Evolutionary conservation across 306 rosid species (phyloP).

Genomic region (Citrullus mucosospermus): DNA sequence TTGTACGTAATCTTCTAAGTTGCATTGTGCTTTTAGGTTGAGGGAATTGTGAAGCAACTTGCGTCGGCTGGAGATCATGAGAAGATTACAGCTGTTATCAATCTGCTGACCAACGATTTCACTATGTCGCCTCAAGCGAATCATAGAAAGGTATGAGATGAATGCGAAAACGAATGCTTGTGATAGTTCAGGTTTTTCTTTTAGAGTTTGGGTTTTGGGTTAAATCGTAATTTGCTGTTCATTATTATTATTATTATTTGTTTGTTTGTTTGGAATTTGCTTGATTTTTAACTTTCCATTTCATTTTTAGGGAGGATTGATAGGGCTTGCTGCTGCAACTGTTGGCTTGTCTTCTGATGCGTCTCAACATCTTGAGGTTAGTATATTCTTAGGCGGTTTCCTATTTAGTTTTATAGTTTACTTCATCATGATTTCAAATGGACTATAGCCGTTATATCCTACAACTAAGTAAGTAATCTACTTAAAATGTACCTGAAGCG

Average conservation of each 20-base stretch:
- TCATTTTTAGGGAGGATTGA: constrained; percentile 76
- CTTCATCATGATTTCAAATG: not conserved
- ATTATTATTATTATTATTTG: too few species aligned
- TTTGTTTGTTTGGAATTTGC: not conserved
- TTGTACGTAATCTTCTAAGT: constrained; percentile 12
- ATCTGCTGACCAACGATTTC: constrained; percentile 58
- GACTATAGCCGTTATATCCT: not conserved
- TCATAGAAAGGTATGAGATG: constrained; percentile 66
- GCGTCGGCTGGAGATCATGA: constrained; percentile 66
- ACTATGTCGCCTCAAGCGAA: constrained; percentile 74
- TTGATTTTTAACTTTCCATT: not conserved
- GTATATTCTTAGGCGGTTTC: not conserved
- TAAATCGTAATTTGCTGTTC: not conserved
- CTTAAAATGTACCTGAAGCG: not conserved
- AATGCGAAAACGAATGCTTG: not conserved
- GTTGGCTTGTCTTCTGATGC: constrained; percentile 90
- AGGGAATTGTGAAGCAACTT: constrained; percentile 86
- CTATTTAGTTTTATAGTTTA: not conserved
- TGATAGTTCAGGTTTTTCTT: not conserved
- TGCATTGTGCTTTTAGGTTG: constrained; percentile 42
- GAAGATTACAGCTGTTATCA: constrained; percentile 72
- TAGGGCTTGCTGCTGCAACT: constrained; percentile 98
- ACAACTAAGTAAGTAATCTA: not conserved
- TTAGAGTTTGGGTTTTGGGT: not conserved
- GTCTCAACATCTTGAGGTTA: constrained; percentile 94